A percentile compares a stretch with the other conserved stretches of the same genome.
phyloP scores from a whole-genome alignment of 2,329 filamentous ascomycete genomes.

The Onygenales sp. region DNA sequence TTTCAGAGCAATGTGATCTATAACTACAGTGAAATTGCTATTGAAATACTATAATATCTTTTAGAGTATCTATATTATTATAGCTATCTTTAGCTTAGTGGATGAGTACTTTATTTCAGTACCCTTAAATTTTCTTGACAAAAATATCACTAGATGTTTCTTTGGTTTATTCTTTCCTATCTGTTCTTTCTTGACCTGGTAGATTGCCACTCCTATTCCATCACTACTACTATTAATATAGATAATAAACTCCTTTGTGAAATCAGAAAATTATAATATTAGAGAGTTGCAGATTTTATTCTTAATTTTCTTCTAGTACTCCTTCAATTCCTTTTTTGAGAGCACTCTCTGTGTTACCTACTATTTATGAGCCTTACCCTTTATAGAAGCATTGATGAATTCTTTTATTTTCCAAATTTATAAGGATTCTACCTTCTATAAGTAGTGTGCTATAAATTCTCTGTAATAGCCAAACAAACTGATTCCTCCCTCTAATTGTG shows the following conservation, averaged over 20 bases:
- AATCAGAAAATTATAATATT: neutral
- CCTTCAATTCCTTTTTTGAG: neutral
- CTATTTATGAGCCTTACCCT: neutral
- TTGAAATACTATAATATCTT: neutral
- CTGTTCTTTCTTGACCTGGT: neutral
- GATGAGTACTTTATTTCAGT: neutral
- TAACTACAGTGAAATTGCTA: neutral
- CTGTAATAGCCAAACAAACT: neutral
- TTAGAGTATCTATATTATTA: neutral
- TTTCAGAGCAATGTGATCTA: neutral
- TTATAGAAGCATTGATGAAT: neutral
- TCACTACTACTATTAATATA: neutral
- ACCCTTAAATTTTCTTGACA: neutral
- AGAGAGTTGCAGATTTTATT: neutral
- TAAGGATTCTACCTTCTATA: neutral
- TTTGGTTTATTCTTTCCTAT: neutral
- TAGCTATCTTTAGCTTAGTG: neutral
- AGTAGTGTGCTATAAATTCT: neutral
- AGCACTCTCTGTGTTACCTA: neutral
- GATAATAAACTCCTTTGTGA: neutral
- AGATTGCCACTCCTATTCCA: neutral
- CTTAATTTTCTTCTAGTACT: neutral
- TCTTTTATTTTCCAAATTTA: neutral
- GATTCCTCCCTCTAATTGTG: neutral
- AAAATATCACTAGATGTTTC: neutral